Base-by-base conservation (phyloP, 1,139 yeast genomes). In the Lodderomyces beijingensis region DNA sequence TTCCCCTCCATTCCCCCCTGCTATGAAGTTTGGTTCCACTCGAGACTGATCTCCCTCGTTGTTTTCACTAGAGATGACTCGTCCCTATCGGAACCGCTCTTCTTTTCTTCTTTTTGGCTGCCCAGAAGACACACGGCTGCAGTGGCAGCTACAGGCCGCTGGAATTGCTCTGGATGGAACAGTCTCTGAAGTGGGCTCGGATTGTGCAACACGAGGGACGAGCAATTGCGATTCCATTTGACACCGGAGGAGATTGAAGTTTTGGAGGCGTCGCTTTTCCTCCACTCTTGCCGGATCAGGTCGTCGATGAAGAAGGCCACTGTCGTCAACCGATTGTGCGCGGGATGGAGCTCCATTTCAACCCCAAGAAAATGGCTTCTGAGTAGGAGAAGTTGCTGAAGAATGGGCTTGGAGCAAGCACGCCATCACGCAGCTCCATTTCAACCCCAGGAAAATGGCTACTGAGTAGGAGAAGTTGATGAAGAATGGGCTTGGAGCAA, bases 371-470 rank as follows among this genome's bases (percentile, higher is more conserved):
- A 50, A 76, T 87, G 61, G 76, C 95, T 26, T 74, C 82, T 33
- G 95, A 87, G 46, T 71, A 88, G 39, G 91, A 80, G 35, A 82
- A 79, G 43, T 64, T 89, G 57, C 70, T 91, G 39, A 76, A 79
- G 49, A 66, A 74, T 33, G 96, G 94, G 8, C n/a, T n/a, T n/a
- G n/a, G n/a, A n/a, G n/a, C n/a, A 76, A 79, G 48, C 75, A 76
- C 31, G 97, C 97, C 36, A 83, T 91, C 44, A 86, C 91, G 32
- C 97, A 89, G 62, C 81, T 91, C 49, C 96, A 89, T 59, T 91
- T 91, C 65, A 78, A 81, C 52, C 74, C 79, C 32, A 87, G 87
- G 62, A 78, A 81, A 50, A 76, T 87, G 61, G 76, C 95, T 26
- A 74, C 82, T 33, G 95, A 87, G 46, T 71, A 88, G 39, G 91